phyloP scores from a whole-genome alignment of 495 filamentous ascomycete genomes.

The Penicillium egyptiacum region DNA sequence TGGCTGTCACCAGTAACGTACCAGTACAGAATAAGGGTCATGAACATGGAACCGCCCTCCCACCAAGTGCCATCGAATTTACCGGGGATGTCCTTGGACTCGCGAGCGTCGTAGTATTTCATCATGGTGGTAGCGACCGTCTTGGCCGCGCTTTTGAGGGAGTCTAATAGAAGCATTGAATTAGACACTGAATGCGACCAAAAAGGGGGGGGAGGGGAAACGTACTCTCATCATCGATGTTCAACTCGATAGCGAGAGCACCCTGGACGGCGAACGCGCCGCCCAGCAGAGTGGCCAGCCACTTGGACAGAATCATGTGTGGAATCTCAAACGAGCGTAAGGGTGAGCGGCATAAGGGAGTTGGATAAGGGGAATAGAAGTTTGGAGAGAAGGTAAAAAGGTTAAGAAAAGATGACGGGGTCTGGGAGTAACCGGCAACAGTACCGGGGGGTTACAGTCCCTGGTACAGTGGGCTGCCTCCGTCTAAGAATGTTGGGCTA shows the following conservation, averaged over 20 bases:
- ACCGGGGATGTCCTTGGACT: constrained; percentile 61
- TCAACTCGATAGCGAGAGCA: constrained; percentile 33
- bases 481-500: constrained; percentile 11
- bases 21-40: constrained; percentile 76
- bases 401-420: constrained; percentile 7
- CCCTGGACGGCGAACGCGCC: constrained; percentile 30
- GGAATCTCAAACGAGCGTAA: constrained; percentile 17
- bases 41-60: constrained; percentile 75
- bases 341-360: constrained; percentile 15
- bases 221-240: constrained; percentile 37
- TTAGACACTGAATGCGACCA: constrained; percentile 2
- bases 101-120: constrained; percentile 62
- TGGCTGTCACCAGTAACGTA: constrained; percentile 67
- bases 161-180: constrained; percentile 36
- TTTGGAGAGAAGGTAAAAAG: not conserved
- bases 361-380: not conserved
- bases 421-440: constrained; percentile 10
- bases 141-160: constrained; percentile 60
- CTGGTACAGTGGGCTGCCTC: constrained; percentile 4
- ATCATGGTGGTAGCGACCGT: constrained; percentile 65
- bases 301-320: constrained; percentile 28
- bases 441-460: constrained; percentile 9
- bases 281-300: constrained; percentile 29
- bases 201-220: constrained; percentile 7
- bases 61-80: constrained; percentile 70